Evolutionary conservation across 257 asterid genomes (phyloP).

Genomic region (Linderniella brevidens): DNA sequence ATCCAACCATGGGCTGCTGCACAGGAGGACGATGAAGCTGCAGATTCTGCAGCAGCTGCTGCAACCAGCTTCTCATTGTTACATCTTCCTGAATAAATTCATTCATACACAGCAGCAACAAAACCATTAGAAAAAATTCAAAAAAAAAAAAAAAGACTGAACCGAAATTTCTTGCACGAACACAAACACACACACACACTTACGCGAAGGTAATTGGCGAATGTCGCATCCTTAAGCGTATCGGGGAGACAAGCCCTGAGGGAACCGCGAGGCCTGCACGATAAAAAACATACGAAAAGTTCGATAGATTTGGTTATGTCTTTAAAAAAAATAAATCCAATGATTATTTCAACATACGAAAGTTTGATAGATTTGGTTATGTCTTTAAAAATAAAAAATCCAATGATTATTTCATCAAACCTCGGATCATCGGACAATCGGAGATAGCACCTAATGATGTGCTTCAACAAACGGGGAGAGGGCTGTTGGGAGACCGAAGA

Average conservation of each 20-base stretch:
- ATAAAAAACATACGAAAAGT: constrained; percentile 36
- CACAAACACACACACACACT: neutral
- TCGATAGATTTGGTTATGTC: constrained; percentile 44
- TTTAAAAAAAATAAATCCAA: too few relatives aligned
- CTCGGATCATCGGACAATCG: too few relatives aligned
- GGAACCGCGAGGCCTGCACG: constrained; percentile 4
- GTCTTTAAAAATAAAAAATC: too few relatives aligned
- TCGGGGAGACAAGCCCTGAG: constrained; percentile 1
- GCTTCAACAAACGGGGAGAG: constrained; percentile 63
- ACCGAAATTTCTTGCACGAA: neutral
- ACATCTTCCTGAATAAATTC: neutral
- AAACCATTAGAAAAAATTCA: neutral
- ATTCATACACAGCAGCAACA: neutral
- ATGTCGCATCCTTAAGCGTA: neutral
- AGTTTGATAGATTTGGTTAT: too few relatives aligned
- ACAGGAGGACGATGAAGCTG: neutral
- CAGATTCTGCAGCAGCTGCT: neutral
- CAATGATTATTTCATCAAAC: too few relatives aligned
- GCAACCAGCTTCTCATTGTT: neutral
- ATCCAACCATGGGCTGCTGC: neutral
- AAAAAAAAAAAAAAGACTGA: neutral
- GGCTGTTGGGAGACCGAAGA: constrained; percentile 73
- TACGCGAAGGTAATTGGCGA: neutral
- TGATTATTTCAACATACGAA: too few relatives aligned
- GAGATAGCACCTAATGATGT: constrained; percentile 84